Evolutionary conservation across 805 yeast species (phyloP), one percentile per base, ranked within the genome.

Genomic region (Groenewaldozyma salmanticensis): DNA sequence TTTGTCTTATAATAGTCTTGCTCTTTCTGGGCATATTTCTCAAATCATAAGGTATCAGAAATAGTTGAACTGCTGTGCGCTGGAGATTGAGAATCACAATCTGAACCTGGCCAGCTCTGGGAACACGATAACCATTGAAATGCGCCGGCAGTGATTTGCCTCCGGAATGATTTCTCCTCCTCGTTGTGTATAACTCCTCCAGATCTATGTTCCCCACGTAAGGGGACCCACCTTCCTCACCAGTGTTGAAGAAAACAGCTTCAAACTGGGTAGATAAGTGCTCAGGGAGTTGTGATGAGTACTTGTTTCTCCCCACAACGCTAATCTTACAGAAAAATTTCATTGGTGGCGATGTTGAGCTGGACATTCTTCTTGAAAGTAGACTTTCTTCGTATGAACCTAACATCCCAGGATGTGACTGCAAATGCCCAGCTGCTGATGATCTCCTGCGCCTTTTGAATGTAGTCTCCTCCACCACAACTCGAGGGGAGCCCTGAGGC

Each of bases 301-400:
- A n/a, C 29, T 47, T 47, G 33, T 52, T 52, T 7, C 35, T 47
- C 2, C 59, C 60, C 13, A 57, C 43, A n/a, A 55, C 61, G 15
- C 62, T 59, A 5, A 59, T 45, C 7, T 46, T 38, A 11, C 55
- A 52, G 19, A 42, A 50, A 15, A 52, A 52, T 7, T 43, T 37
- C 13, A 53, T 58, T 0, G 54, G 55, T 1, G 40, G 34, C 6
- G 57, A 53, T 17, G 49, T 57, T 2, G 54, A 52, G 4, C 44
- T 19, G 19, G 54, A 52, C 39, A 62, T 60, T 2, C 53, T 64
- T 18, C 50, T 55, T 1, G 52, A 52, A 9, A 59, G 42, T 36
- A 59, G 42, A 11, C 59, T 50, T 46, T 59, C 64, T 34, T 59
- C 64, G 38, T 57, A 59, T 5, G 63, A 57, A 13, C 64, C 64